phyloP scores from a whole-genome alignment of 257 asterid species.

The Plantago ovata region DNA sequence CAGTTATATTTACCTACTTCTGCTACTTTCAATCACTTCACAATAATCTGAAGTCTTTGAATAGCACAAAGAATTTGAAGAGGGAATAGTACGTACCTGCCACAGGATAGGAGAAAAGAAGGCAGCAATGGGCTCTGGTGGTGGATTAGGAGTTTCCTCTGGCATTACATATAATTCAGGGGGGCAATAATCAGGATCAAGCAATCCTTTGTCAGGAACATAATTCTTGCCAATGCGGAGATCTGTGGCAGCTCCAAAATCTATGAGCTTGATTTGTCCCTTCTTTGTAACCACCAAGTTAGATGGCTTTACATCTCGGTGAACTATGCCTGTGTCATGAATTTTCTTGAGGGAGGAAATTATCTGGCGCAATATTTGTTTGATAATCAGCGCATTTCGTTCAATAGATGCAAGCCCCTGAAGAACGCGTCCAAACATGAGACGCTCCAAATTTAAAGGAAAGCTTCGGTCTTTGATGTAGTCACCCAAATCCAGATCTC shows the following conservation, averaged over 20 bases:
- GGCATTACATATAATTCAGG: conserved; percentile 99
- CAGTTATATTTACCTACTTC: background rate
- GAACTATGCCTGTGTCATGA: conserved; percentile 84
- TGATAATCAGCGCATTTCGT: conserved; percentile 83
- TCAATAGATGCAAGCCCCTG: conserved; percentile 62
- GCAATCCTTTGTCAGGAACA: conserved; percentile 68
- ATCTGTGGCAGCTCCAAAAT: conserved; percentile 97
- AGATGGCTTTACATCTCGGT: conserved; percentile 94
- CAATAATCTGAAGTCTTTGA: background rate
- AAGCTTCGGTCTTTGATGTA: conserved; percentile 78
- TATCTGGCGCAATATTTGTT: conserved; percentile 92
- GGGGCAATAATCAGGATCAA: conserved; percentile 94
- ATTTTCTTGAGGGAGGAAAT: conserved; percentile 84
- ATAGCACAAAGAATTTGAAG: background rate
- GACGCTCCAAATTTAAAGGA: conserved; percentile 76
- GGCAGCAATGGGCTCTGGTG: conserved; percentile 97
- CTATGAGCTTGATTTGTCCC: conserved; percentile 85
- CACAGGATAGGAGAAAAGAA: conserved; percentile 83
- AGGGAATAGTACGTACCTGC: conserved; percentile 46
- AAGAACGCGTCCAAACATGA: conserved; percentile 83
- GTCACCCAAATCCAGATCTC: conserved; percentile 86
- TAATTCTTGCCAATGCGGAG: conserved; percentile 95
- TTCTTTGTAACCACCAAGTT: conserved; percentile 91
- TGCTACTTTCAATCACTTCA: background rate
- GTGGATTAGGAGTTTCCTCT: conserved; percentile 95